These are phyloP conservation scores for Auricularia cornea DNA, from an alignment of 768 basidiomycete genomes.

Conservation along the genomic window DNA sequence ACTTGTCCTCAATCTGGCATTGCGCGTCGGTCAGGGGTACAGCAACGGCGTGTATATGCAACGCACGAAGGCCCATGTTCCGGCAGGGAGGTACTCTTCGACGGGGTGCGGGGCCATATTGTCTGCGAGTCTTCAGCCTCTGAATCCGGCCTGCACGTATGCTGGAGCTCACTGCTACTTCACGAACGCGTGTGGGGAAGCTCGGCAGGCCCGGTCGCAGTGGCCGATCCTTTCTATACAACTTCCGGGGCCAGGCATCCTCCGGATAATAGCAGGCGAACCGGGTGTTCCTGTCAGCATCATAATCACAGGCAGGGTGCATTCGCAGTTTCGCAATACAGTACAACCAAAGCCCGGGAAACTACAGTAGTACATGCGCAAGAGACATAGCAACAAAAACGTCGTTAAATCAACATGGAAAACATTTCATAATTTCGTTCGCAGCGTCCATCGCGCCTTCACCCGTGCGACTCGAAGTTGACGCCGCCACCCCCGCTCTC, in stretches of 20 bases:
- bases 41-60: background rate
- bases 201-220: too few relatives aligned
- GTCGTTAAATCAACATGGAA: background rate
- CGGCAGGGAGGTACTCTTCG: constrained; percentile 67
- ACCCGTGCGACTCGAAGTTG: background rate
- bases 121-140: background rate
- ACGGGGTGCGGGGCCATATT: constrained; percentile 61
- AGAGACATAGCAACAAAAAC: background rate
- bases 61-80: constrained; percentile 81
- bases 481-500: background rate
- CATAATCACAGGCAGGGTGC: background rate
- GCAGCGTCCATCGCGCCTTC: background rate
- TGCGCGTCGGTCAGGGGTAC: background rate
- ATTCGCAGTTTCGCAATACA: background rate
- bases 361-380: background rate
- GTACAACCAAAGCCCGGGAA: background rate
- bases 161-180: too few relatives aligned
- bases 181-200: too few relatives aligned
- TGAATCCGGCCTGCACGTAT: too few relatives aligned
- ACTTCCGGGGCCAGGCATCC: too few relatives aligned
- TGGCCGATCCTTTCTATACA: too few relatives aligned
- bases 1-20: constrained; percentile 83
- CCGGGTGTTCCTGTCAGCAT: too few relatives aligned
- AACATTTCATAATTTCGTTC: background rate
- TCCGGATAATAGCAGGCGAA: too few relatives aligned